These are phyloP conservation scores for Candida orba DNA, from an alignment of 805 yeast genomes.

Conservation along the genomic window DNA sequence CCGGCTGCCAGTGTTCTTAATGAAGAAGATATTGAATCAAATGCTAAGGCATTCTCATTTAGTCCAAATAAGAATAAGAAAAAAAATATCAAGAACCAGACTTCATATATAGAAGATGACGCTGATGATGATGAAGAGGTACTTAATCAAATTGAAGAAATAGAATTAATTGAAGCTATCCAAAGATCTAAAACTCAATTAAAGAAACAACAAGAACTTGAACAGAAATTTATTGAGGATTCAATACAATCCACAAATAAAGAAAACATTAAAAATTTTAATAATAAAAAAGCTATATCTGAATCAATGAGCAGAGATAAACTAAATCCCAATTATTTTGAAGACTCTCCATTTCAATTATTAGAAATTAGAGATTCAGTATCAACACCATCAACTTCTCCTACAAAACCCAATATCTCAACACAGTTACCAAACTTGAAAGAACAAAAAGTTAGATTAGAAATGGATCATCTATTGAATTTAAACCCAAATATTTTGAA, in stretches of 20 bases:
- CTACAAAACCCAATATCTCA: not conserved
- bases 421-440: not conserved
- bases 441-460: conserved; percentile 8
- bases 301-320: too few relatives aligned
- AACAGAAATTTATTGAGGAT: conserved; percentile 13
- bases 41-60: conserved; percentile 15
- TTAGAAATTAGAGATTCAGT: not conserved
- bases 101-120: too few relatives aligned
- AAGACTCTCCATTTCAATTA: conserved; percentile 22
- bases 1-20: conserved; percentile 13
- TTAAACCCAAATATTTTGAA: not conserved
- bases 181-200: conserved; percentile 41
- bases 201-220: conserved; percentile 33
- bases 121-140: conserved; percentile 18
- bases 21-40: conserved; percentile 11
- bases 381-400: not conserved
- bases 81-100: not conserved
- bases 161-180: conserved; percentile 33
- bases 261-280: conserved; percentile 20
- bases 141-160: conserved; percentile 24
- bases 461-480: conserved; percentile 17
- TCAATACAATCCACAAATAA: conserved; percentile 28
- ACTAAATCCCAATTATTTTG: conserved; percentile 15
- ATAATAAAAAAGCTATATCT: conserved; percentile 23
- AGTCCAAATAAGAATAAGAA: conserved; percentile 15